Evolutionary conservation across 2,329 filamentous ascomycete species (phyloP), one percentile per base, ranked within the genome.

Genomic region (Fusarium verticillioides): DNA sequence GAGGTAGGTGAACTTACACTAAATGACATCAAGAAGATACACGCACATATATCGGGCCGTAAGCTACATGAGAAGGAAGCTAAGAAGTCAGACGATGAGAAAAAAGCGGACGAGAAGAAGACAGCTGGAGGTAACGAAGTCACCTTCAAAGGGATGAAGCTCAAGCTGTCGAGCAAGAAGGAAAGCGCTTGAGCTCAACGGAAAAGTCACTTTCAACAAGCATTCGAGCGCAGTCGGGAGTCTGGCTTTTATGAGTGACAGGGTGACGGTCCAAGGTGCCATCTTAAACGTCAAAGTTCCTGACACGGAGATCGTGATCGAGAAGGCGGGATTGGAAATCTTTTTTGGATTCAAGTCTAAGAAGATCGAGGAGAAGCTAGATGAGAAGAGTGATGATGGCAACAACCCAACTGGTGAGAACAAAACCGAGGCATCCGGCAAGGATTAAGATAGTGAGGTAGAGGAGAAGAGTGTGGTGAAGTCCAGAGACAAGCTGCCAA

Each of bases 381-480:
- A 28, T 19, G 23, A 46, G 23, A 4, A 28, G 18, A 46, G 16
- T 13, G 43, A 3, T 0, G 23, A 28, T 1, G 23, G 19, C 0
- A 28, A 3, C 7, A 19, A 19, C n/a, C 23, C 43, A 13, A 42
- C 8, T 16, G 40, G 21, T 0, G 23, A 28, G 0, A 46, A 28
- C 1, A 7, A 19, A 19, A 10, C 11, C 1, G 43, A 28, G 23
- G 7, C 2, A 19, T 11, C 23, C 5, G 18, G 0, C 2, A 19
- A 46, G 7, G 18, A 19, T 13, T 10, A 46, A 7, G 23, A 19
- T 0, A 5, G 5, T 1, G 0, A 46, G 0, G 11, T 28, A 4
- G 43, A 4, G 13, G 16, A 19, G 43, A 7, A 26, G 11, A 26
- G 16, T 26, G 0, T 19, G 42, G 23, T 9, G 23, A 28, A 44